Conservation (phyloP, 2,329 filamentous ascomycete species). For the Diaporthe vaccinii region DNA sequence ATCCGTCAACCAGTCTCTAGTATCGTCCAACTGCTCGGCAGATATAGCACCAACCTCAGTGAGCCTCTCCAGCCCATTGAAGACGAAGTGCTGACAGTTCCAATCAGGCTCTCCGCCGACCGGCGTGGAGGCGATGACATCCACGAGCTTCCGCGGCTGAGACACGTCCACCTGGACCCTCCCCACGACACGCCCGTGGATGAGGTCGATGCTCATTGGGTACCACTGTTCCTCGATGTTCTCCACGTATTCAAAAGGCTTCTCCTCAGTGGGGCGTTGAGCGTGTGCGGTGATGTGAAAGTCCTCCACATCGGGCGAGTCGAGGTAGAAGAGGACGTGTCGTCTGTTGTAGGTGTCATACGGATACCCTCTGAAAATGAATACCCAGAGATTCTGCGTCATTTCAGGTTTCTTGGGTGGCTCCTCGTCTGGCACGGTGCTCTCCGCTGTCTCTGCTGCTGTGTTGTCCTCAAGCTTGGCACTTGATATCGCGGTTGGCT, state of each 20-base stretch:
- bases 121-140: conserved; percentile 18
- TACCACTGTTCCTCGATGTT: neutral
- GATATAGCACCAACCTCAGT: neutral
- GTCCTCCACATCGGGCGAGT: conserved; percentile 15
- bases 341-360: conserved; percentile 15
- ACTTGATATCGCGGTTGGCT: too few relatives aligned
- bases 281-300: conserved; percentile 24
- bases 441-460: neutral
- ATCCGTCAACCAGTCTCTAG: conserved; percentile 23
- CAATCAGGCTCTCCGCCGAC: conserved; percentile 15
- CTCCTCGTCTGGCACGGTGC: neutral
- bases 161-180: neutral
- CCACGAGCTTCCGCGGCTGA: neutral
- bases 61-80: neutral
- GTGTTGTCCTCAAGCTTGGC: neutral
- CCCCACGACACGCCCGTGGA: neutral
- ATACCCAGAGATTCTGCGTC: conserved; percentile 2
- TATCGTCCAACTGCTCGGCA: neutral
- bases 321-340: conserved; percentile 13
- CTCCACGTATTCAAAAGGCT: neutral
- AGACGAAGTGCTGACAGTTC: conserved; percentile 21
- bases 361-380: neutral
- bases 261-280: neutral
- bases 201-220: neutral
- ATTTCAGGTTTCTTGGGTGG: neutral